Evolutionary conservation across 169 alveolate species (phyloP).

Genomic region (Plasmodium coatneyi): DNA sequence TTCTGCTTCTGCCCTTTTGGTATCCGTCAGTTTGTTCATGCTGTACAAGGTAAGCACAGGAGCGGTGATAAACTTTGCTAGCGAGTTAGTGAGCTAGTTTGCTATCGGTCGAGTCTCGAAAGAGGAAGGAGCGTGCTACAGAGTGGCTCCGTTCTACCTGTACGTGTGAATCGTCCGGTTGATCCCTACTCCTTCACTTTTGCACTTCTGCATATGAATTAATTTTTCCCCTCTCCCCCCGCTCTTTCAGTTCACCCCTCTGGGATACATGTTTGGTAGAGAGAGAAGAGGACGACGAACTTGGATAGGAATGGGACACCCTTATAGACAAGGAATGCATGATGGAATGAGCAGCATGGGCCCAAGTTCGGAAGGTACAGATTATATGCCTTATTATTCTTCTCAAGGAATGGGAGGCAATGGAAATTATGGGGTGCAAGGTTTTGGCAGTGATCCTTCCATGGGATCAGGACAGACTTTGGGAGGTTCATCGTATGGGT

Average conservation of each 20-base stretch:
- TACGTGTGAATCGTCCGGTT: neutral
- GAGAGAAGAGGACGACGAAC: neutral
- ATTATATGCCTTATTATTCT: neutral
- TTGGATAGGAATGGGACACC: neutral
- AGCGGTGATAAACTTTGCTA: neutral
- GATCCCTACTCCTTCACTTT: neutral
- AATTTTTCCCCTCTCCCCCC: neutral
- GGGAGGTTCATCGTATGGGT: neutral
- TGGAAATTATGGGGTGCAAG: no score
- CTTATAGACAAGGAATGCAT: neutral
- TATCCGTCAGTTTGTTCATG: neutral
- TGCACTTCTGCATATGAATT: neutral
- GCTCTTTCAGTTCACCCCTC: neutral
- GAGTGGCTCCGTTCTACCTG: neutral
- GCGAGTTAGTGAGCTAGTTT: no score
- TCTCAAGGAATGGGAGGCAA: neutral
- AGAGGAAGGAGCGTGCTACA: neutral
- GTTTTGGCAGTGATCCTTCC: no score
- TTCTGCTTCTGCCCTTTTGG: neutral
- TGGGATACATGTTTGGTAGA: neutral
- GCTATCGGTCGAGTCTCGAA: no score
- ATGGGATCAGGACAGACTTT: no score
- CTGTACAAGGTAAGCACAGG: neutral
- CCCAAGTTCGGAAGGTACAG: neutral
- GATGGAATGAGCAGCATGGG: neutral